Evolutionary conservation across 164 flowering plant genomes (phyloP).

Genomic region (Paratinospora sagittata): DNA sequence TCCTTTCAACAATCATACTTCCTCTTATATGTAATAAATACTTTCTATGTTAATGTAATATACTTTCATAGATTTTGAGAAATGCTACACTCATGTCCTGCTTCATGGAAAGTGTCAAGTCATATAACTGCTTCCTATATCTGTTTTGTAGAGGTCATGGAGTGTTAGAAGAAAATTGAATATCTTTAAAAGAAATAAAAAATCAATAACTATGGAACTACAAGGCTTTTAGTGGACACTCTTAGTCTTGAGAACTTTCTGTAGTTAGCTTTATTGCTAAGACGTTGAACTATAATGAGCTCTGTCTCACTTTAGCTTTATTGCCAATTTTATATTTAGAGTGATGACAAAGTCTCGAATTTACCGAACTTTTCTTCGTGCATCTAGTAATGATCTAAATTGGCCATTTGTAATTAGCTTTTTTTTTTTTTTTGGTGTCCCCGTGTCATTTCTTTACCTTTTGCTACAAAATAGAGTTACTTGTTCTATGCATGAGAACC

Average conservation of each 20-base stretch:
- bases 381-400: background rate
- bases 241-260: too few species aligned
- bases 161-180: too few species aligned
- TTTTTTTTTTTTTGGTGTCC: background rate
- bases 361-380: background rate
- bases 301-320: background rate
- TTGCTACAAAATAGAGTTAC: background rate
- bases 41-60: too few species aligned
- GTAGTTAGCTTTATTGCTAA: too few species aligned
- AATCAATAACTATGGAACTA: background rate
- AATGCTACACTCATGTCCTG: too few species aligned
- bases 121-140: too few species aligned
- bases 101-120: too few species aligned
- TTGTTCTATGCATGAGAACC: background rate
- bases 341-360: background rate
- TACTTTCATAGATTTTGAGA: too few species aligned
- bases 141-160: too few species aligned
- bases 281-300: background rate
- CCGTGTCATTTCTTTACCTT: background rate
- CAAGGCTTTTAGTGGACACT: background rate
- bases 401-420: background rate
- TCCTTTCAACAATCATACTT: too few species aligned
- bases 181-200: too few species aligned
- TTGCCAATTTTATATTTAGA: background rate
- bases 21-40: too few species aligned